phyloP scores from a whole-genome alignment of 208 protist genomes.

The Trypanosoma cruzi region DNA sequence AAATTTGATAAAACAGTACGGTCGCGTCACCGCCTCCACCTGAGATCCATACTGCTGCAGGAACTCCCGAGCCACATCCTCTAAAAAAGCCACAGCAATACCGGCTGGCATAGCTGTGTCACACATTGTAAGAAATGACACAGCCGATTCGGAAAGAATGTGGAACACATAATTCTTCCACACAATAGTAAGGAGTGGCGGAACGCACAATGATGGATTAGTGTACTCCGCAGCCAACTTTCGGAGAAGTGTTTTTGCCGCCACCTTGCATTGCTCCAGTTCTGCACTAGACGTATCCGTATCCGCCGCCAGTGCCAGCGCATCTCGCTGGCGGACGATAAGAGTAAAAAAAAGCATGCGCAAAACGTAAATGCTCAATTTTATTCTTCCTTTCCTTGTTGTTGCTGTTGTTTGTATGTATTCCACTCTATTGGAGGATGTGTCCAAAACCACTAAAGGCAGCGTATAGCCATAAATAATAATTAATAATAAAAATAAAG shows the following conservation, averaged over 20 bases:
- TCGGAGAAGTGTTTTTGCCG: slow-evolving; percentile 31
- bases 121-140: slow-evolving; percentile 36
- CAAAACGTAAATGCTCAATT: background rate
- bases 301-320: slow-evolving; percentile 37
- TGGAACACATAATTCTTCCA: slow-evolving; percentile 31
- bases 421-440: too few relatives aligned
- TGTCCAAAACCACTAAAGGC: too few relatives aligned
- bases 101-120: slow-evolving; percentile 20
- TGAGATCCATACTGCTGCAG: slow-evolving; percentile 36
- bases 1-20: slow-evolving; percentile 55
- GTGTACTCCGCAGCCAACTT: slow-evolving; percentile 27
- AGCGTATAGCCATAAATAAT: too few relatives aligned
- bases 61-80: slow-evolving; percentile 42
- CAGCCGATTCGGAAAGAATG: slow-evolving; percentile 33
- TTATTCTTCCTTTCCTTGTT: background rate
- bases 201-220: slow-evolving; percentile 4
- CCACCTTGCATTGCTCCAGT: slow-evolving; percentile 33
- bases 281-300: slow-evolving; percentile 26
- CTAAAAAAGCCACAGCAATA: slow-evolving; percentile 35
- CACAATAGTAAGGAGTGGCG: slow-evolving; percentile 28
- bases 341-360: slow-evolving; percentile 47
- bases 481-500: too few relatives aligned
- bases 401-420: background rate
- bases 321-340: slow-evolving; percentile 39
- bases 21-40: slow-evolving; percentile 34